Evolutionary conservation across 1,139 yeast genomes (phyloP), one percentile per base, ranked within the genome.

Genomic region (Hanseniaspora uvarum): DNA sequence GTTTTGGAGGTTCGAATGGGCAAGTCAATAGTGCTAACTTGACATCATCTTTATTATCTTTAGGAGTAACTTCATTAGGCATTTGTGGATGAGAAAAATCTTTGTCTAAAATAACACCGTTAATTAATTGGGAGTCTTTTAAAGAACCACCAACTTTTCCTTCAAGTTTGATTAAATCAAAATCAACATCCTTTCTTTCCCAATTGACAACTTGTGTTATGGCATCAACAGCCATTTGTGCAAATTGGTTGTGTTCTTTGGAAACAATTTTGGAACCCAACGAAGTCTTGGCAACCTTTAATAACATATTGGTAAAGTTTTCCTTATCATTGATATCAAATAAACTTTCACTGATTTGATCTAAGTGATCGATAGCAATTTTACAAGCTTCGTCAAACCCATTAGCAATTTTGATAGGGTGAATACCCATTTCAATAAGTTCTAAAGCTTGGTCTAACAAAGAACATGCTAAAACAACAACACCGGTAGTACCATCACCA

Each of bases 401-500:
- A 69, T 92, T 89, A 58, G 97, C 98, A 62, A 94, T 82, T 67
- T 89, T 85, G 61, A 94, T 87, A 55, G 98, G 98, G 65, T 94
- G 98, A 58, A 94, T 89, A 54, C 97, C 98, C 72, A 86, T 87
- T 64, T 92, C 97, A 61, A 94, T 87, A 61, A 94, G 78, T 66
- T 88, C 97, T 56, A 85, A 72, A 1, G 98, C 96, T 71, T 92
- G 96, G 67, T 92, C 98, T 57, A 94, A 75, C 60, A 94, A 74
- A 1, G 97, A 95, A 61, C 95, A 86, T 1, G 98, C 97, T 53
- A 94, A 73, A 1, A 94, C 97, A 56, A 92, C 98, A 34, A 94
- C 99, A 64, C 98, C 98, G 4, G 99, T 94, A 41, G 99, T 94
- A 65, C 99, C 99, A 67, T 94, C 99, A 56, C 99, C 99, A 64